Base-by-base conservation (phyloP, 495 filamentous ascomycete species). In the Apodospora peruviana region DNA sequence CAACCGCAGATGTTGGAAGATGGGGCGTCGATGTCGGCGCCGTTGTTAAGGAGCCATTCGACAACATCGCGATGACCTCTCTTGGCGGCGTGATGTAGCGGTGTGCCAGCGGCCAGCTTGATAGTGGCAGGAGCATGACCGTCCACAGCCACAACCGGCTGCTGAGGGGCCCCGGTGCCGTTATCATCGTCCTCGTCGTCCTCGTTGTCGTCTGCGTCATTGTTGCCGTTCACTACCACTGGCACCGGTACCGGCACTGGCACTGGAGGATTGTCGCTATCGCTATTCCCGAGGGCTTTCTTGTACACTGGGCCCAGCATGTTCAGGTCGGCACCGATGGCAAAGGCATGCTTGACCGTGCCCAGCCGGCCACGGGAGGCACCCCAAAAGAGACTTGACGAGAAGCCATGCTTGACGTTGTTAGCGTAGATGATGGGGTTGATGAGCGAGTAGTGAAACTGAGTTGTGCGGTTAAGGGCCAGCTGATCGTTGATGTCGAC, bases 71-170 rank as follows among this genome's bases (percentile, higher is more conserved):
- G 50, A 35, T 66, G 54, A 22, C 66, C 66, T 34, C 49, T 49
- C 39, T 58, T 51, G 16, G 57, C 65, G 14, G 67, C 65, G 0
- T 68, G 47, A 32, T 68, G 66, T 4, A 69, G 53, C 14, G 60
- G 50, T 24, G 64, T 47, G 1, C 34, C 8, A 19, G 7, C n/a
- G 40, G 8, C 40, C 4, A 7, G 7, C 14, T 7, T 32, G 14
- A 7, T 7, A 32, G 27, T 32, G 7, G 27, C 7, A n/a, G n/a
- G n/a, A n/a, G n/a, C n/a, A n/a, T n/a, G n/a, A n/a, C n/a, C n/a
- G n/a, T n/a, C n/a, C n/a, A n/a, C n/a, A n/a, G n/a, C n/a, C n/a
- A n/a, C n/a, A 7, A 7, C 7, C 7, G 7, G 7, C 14, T 7
- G 7, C 27, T 7, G 14, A 7, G 27, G 27, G 7, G 7, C 27